These are phyloP conservation scores for Tirmania nivea DNA, from an alignment of 495 filamentous ascomycete genomes.

Conservation along the genomic window DNA sequence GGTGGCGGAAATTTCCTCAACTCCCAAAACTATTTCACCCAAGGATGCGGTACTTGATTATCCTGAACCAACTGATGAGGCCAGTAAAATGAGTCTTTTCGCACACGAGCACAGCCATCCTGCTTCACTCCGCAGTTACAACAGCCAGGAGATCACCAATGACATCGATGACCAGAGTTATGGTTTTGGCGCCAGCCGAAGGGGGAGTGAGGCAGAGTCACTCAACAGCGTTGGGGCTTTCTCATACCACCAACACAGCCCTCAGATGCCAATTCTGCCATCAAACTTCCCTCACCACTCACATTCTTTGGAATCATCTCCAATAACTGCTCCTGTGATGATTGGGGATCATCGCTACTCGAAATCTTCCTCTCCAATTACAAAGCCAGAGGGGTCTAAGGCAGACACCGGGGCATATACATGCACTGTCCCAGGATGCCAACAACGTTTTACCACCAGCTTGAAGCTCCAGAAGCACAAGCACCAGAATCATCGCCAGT, in stretches of 20 bases:
- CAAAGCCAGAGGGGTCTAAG: conserved; percentile 36
- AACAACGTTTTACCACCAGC: conserved; percentile 66
- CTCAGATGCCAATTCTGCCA: neutral
- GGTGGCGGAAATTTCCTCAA: conserved; percentile 22
- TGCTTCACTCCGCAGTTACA: conserved; percentile 24
- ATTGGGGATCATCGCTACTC: neutral
- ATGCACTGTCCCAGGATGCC: conserved; percentile 84
- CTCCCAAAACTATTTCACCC: conserved; percentile 80
- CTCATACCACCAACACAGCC: neutral
- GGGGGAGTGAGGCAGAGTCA: conserved; percentile 18
- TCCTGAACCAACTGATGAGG: conserved; percentile 45
- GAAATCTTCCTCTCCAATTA: neutral
- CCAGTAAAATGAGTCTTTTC: conserved; percentile 14
- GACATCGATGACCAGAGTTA: neutral
- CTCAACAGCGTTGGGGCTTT: neutral
- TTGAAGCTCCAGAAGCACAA: conserved; percentile 84
- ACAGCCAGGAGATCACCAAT: conserved; percentile 26
- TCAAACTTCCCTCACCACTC: neutral
- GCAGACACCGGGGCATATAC: conserved; percentile 80
- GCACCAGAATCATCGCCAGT: conserved; percentile 70
- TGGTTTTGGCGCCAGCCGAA: conserved; percentile 10
- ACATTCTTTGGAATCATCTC: neutral
- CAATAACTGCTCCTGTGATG: neutral
- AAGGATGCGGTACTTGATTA: conserved; percentile 84
- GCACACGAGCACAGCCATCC: neutral